Conservation (phyloP, 2,329 filamentous ascomycete genomes). For the Hypoxylon sp. region DNA sequence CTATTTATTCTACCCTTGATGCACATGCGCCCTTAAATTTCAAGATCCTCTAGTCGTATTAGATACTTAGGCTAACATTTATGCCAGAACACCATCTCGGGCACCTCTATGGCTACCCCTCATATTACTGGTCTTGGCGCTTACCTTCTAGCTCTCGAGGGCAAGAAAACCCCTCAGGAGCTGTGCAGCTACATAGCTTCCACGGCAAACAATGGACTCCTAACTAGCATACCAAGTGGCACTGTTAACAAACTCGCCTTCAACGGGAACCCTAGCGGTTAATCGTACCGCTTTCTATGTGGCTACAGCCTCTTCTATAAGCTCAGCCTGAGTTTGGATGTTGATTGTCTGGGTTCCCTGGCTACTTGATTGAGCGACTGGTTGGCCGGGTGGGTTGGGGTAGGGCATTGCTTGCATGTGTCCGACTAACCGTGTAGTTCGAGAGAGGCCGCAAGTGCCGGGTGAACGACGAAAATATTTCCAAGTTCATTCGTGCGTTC, state of each 20-base stretch:
- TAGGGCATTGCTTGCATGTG: not conserved
- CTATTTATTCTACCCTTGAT: constrained; percentile 1
- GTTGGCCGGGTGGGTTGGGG: not conserved
- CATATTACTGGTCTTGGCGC: constrained; percentile 73
- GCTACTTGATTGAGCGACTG: not conserved
- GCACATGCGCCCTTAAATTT: not conserved
- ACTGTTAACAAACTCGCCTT: constrained; percentile 57
- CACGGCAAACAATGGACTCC: constrained; percentile 58
- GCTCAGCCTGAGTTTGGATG: not conserved
- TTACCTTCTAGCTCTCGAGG: constrained; percentile 67
- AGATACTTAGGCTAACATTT: constrained; percentile 29
- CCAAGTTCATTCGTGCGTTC: not conserved
- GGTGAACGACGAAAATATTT: not conserved
- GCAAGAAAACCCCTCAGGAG: constrained; percentile 57
- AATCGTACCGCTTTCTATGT: constrained; percentile 3
- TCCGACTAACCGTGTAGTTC: constrained; percentile 1
- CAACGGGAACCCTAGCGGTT: constrained; percentile 51
- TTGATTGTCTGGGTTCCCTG: constrained; percentile 4
- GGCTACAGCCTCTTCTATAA: not conserved
- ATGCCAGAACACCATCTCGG: constrained; percentile 64
- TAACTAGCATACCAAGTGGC: constrained; percentile 56
- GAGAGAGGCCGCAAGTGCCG: constrained; percentile 1
- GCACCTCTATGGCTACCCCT: constrained; percentile 75
- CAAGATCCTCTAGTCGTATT: not conserved
- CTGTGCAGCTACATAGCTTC: constrained; percentile 61